These are phyloP conservation scores for Sporothrix euskadiensis DNA, from an alignment of 2,329 filamentous ascomycete species.

Conservation along the genomic window DNA sequence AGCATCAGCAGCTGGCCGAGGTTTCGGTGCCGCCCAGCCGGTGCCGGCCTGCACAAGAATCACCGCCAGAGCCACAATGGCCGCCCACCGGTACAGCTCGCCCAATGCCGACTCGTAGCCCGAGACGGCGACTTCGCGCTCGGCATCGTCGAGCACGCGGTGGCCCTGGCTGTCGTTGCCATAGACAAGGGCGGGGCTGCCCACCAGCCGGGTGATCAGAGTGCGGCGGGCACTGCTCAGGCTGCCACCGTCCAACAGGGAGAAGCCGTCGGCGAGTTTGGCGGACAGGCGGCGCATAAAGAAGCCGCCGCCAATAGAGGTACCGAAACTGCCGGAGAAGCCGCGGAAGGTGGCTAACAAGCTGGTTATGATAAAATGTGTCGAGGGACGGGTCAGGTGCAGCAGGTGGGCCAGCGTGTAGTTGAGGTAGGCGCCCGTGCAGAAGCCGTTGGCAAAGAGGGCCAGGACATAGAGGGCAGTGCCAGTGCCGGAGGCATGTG, in stretches of 20 bases:
- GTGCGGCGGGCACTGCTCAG: conserved; percentile 41
- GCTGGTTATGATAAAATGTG: conserved; percentile 74
- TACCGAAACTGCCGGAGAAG: conserved; percentile 79
- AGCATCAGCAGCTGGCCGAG: neutral
- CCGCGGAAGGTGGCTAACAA: conserved; percentile 77
- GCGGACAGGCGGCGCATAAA: conserved; percentile 64
- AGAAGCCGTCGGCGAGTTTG: conserved; percentile 60
- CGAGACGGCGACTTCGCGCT: conserved; percentile 49
- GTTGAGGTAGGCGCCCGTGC: conserved; percentile 71
- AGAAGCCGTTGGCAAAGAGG: conserved; percentile 70
- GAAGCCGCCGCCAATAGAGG: conserved; percentile 74
- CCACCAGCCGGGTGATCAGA: conserved; percentile 52
- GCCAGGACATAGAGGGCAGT: conserved; percentile 60
- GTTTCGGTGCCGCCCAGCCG: conserved; percentile 50
- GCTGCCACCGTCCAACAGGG: conserved; percentile 46
- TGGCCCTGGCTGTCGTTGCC: conserved; percentile 38
- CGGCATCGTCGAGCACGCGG: conserved; percentile 41
- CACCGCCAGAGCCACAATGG: conserved; percentile 47
- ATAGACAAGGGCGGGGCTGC: conserved; percentile 54
- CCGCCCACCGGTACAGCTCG: conserved; percentile 52
- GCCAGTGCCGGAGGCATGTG: conserved; percentile 46
- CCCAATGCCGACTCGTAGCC: conserved; percentile 51
- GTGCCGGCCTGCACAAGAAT: conserved; percentile 52
- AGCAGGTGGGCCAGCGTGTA: conserved; percentile 80
- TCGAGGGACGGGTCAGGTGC: conserved; percentile 65